Evolutionary conservation across 768 basidiomycete species (phyloP), one percentile per base, ranked within the genome.

Genomic region (Pluteus cervinus): DNA sequence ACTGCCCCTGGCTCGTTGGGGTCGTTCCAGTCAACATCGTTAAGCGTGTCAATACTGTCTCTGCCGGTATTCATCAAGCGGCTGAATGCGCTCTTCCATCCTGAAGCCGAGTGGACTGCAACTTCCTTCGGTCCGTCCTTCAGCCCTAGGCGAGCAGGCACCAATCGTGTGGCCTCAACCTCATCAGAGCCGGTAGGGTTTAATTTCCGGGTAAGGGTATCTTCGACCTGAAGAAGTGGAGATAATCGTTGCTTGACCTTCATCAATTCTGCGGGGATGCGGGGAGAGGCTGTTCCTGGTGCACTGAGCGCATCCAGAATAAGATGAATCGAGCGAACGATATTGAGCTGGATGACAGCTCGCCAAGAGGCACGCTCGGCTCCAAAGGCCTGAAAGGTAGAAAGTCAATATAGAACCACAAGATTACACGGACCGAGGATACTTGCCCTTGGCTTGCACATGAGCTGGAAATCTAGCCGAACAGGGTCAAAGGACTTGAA

Each of bases 301-400:
- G 53, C 43, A 82, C 66, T 11, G n/a, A n/a, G n/a, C n/a, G 72
- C 68, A 36, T 80, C 73, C 37, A 81, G 65, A 48, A 84, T 79
- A 31, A 73, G 65, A 24, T 73, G 76, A 28, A 84, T 63, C 12
- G 81, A 82, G 24, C 75, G 78, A 25, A 82, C 79, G 29, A 85
- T 61, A 54, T 84, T 85, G 44, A 84, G 71, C 40, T 81, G 80
- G 35, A 85, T 75, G 43, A 85, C 73, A 29, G 71, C 65, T 41
- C 76, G 62, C 82, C 82, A 85, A 7, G 77, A 74, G 5, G 71
- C 67, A 17, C 78, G 68, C 54, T 85, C 79, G 17, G 63, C 66
- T 17, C 62, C 66, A 49, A 81, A 81, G 1, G 71, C 69, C 73
- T 76, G 42, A 4, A 34, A 23, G 30, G 26, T 43, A 22, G 9